Evolutionary conservation across 345 rosid species (phyloP), one percentile per base, ranked within the genome.

Genomic region (Garcia nutans): DNA sequence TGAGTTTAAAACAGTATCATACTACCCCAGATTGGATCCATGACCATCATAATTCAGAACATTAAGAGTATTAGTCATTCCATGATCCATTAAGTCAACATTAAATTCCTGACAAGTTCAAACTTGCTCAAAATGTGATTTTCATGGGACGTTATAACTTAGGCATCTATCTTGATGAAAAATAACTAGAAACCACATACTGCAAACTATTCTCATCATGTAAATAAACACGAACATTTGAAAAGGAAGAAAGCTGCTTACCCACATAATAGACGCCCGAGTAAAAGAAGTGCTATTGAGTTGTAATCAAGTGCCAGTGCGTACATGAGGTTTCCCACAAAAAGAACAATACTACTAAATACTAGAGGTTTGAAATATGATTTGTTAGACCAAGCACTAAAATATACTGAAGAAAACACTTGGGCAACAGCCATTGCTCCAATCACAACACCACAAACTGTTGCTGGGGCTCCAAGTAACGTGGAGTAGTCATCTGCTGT

Each of bases 341-440:
- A 58, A 75, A 96, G 97, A 63, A 90, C 94, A 20, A 91, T 86
- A 73, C 96, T 96, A 81, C 99, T 96, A 70, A 96, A 92, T 64
- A 96, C 85, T 67, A 96, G 99, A 87, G 99, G 98, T 76, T 74
- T 91, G 89, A 85, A 96, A 89, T 96, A 96, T 47, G 99, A 96
- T 77, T 77, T 90, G 79, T 96, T 96, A 75, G 99, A 96, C 97
- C 98, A 96, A 7, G 97, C 98, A 78, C 98, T 96, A 81, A 93
- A 93, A 84, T 96, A 96, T 72, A 93, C 94, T 0, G 98, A 96
- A 50, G 99, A 96, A 82, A 96, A 96, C 67, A 96, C 86, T 85
- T 96, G 97, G n/a, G 98, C 99, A 72, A 93, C 90, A 45, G 98
- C 99, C 98, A 96, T 96, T 75, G 99, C 87, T 73, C 99, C 99